A percentile compares a stretch with the other conserved stretches of the same genome.
phyloP scores from a whole-genome alignment of 192 early-diverging fungal species.

The Gigaspora rosea region DNA sequence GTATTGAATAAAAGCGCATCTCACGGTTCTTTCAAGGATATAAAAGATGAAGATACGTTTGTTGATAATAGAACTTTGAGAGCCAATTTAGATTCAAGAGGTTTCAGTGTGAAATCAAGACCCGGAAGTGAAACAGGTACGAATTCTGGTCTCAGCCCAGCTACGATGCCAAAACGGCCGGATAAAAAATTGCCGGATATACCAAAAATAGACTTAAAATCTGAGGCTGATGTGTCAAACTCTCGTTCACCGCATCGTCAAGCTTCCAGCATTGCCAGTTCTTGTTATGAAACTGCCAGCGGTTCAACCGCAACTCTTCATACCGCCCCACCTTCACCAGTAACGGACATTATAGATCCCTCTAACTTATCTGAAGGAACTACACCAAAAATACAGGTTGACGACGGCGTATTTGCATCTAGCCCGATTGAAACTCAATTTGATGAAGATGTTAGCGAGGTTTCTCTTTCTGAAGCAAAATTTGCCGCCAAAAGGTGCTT shows the following conservation, averaged over 20 bases:
- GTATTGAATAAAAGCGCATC: background rate
- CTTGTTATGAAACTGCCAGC: slow-evolving; percentile 32
- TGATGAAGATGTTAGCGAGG: background rate
- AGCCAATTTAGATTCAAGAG: background rate
- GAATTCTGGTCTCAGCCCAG: slow-evolving; percentile 8
- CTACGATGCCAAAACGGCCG: slow-evolving; percentile 28
- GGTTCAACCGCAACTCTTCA: slow-evolving; percentile 29
- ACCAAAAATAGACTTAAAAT: background rate
- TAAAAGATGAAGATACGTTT: background rate
- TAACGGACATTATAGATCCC: slow-evolving; percentile 3
- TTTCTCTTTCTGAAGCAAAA: slow-evolving; percentile 5
- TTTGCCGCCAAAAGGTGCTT: slow-evolving; percentile 36
- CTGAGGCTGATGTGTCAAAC: slow-evolving; percentile 13
- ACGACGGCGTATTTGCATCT: background rate
- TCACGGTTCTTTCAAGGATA: background rate
- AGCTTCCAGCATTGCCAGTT: slow-evolving; percentile 30
- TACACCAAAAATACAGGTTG: slow-evolving; percentile 19
- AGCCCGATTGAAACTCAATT: background rate
- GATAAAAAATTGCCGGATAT: slow-evolving; percentile 33
- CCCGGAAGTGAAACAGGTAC: slow-evolving; percentile 19
- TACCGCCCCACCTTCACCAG: slow-evolving; percentile 31
- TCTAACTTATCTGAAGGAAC: background rate
- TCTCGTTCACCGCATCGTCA: slow-evolving; percentile 22
- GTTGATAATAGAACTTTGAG: slow-evolving; percentile 6
- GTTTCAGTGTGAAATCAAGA: slow-evolving; percentile 5